A percentile compares a stretch with the other conserved stretches of the same genome.
These are phyloP conservation scores for Opeltia flavorubescens DNA, from an alignment of 495 filamentous ascomycete genomes.

Conservation along the genomic window DNA sequence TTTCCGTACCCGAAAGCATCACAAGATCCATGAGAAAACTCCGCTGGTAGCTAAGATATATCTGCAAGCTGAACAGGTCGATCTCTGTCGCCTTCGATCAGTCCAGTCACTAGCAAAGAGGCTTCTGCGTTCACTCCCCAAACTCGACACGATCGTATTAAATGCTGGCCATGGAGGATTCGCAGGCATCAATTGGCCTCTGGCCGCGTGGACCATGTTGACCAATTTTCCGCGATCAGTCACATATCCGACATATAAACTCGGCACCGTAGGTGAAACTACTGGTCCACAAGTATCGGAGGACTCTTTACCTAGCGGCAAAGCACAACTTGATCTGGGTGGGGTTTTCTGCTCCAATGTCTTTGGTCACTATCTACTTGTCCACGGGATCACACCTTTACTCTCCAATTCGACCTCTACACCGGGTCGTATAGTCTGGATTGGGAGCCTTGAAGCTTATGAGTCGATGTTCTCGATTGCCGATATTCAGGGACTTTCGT, in stretches of 20 bases:
- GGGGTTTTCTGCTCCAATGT: conserved; percentile 80
- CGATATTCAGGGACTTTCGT: conserved; percentile 64
- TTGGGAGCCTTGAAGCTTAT: conserved; percentile 62
- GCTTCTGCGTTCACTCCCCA: conserved; percentile 37
- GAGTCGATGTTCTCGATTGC: conserved; percentile 37
- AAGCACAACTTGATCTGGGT: conserved; percentile 47
- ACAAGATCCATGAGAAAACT: conserved; percentile 15
- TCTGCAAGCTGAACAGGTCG: conserved; percentile 36
- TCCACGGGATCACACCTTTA: conserved; percentile 62
- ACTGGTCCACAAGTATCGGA: conserved; percentile 25
- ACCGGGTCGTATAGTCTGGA: conserved; percentile 65
- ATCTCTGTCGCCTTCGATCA: conserved; percentile 41
- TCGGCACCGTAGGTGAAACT: conserved; percentile 42
- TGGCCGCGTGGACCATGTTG: conserved; percentile 42
- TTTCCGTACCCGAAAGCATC: conserved; percentile 14
- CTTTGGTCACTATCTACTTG: conserved; percentile 88
- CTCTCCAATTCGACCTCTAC: conserved; percentile 36
- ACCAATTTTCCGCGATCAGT: conserved; percentile 51
- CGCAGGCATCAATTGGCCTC: conserved; percentile 61
- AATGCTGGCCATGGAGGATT: conserved; percentile 88
- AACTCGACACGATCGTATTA: conserved; percentile 66
- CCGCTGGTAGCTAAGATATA: conserved; percentile 23
- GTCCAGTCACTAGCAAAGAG: conserved; percentile 36
- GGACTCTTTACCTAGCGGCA: conserved; percentile 20
- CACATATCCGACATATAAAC: conserved; percentile 72